Conservation (phyloP, 2,329 filamentous ascomycete genomes). For the Phialophora macrospora region DNA sequence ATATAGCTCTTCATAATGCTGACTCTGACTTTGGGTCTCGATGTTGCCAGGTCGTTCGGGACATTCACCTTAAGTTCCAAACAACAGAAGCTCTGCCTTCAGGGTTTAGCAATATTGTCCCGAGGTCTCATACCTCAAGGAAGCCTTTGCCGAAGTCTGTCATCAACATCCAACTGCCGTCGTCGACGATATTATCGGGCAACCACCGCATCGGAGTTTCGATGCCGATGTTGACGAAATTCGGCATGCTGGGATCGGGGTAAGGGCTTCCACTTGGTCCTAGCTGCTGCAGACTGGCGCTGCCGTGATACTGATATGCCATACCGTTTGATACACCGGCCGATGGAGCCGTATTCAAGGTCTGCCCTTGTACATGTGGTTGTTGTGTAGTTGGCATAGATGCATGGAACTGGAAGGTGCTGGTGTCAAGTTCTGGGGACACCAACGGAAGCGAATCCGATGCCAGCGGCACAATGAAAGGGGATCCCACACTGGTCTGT, state of each 20-base stretch:
- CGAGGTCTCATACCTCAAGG: neutral
- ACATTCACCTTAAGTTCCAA: neutral
- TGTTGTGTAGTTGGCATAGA: neutral
- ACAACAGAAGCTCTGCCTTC: neutral
- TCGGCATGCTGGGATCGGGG: neutral
- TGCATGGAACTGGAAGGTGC: neutral
- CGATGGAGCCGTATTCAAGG: neutral
- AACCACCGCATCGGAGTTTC: slow-evolving; percentile 21
- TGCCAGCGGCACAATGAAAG: neutral
- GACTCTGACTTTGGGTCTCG: neutral
- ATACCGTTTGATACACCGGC: neutral
- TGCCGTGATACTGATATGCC: slow-evolving; percentile 3
- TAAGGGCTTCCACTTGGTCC: slow-evolving; percentile 1
- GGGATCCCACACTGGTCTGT: neutral
- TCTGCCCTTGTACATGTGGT: neutral
- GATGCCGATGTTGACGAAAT: slow-evolving; percentile 8
- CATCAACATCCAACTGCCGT: slow-evolving; percentile 25
- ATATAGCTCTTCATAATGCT: neutral
- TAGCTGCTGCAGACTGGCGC: slow-evolving; percentile 2
- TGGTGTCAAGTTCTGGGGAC: neutral
- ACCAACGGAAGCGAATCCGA: neutral
- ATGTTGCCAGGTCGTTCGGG: neutral
- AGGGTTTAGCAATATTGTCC: neutral
- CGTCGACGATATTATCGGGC: slow-evolving; percentile 18
- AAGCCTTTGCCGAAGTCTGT: slow-evolving; percentile 15